Evolutionary conservation across 2,329 filamentous ascomycete species (phyloP), one percentile per base, ranked within the genome.

Genomic region (Ceratocystis smalleyi): DNA sequence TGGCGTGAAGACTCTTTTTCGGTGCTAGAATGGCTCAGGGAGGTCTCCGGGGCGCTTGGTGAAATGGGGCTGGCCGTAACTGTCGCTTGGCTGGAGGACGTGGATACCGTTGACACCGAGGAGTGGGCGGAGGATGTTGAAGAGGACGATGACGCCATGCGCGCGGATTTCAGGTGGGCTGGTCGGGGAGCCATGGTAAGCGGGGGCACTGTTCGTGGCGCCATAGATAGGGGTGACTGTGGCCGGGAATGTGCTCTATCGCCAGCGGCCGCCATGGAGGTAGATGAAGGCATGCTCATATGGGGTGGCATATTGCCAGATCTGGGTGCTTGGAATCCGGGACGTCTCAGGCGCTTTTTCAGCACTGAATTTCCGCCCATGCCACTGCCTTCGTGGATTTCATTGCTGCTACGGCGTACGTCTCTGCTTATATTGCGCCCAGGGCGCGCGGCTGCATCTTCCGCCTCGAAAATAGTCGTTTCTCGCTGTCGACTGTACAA

Each of bases 91-190:
- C 10, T 76, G 61, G 2, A 72, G 66, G 35, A 77, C 75, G 35
- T 75, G 72, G 43, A 78, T n/a, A 51, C 12, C 5, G 47, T 51
- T 5, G 47, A 10, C 3, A 15, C 24, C 6, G 47, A 51, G 24
- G 47, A 49, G 47, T 49, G 74, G 71, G 8, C 76, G 61, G 2
- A 72, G 66, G 35, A 77, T 75, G 35, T 75, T 72, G 43, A 78
- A 73, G 61, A 57, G 10, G 65, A 57, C 17, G 62, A 57, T 7
- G 65, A 66, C 15, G 62, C 62, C 15, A 59, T 19, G 5, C 43
- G 62, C 27, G 47, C 49, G 27, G 65, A 59, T 17, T 61, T 66
- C 47, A 64, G 47, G 6, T 63, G 45, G 5, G 62, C 45, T 12
- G 65, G 65, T 17, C 65, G 57, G 24, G 65, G 65, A 6, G 65